A percentile compares a stretch with the other conserved stretches of the same genome.
Evolutionary conservation across 2,329 filamentous ascomycete species (phyloP).

Genomic region (Paramyrothecium sp.): DNA sequence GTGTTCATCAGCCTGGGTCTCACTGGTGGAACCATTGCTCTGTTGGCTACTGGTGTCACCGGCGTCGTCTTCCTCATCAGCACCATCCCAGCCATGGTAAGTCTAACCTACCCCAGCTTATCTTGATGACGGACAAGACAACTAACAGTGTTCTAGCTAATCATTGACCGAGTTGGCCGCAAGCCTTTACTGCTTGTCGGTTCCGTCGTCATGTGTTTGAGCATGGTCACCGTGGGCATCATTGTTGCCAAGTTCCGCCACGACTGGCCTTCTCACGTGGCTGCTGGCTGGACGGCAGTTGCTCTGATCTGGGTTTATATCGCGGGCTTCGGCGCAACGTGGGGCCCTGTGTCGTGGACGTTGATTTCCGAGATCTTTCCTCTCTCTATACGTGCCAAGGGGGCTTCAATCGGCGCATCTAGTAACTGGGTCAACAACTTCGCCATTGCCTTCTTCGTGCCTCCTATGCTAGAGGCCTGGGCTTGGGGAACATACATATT

Average conservation of each 20-base stretch:
- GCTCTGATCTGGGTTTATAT: conserved; percentile 47
- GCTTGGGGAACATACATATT: conserved; percentile 57
- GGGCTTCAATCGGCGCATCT: conserved; percentile 38
- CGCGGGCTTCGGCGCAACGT: conserved; percentile 41
- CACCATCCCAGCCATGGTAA: conserved; percentile 28
- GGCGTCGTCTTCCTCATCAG: conserved; percentile 64
- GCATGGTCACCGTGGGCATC: conserved; percentile 38
- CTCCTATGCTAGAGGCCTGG: conserved; percentile 32
- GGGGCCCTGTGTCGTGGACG: conserved; percentile 47
- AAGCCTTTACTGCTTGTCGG: conserved; percentile 36
- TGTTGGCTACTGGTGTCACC: conserved; percentile 69
- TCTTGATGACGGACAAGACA: conserved; percentile 49
- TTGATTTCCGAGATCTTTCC: conserved; percentile 47
- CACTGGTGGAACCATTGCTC: conserved; percentile 53
- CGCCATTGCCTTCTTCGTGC: conserved; percentile 43
- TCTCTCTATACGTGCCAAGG: conserved; percentile 41
- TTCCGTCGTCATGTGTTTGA: conserved; percentile 33
- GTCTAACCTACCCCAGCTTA: conserved; percentile 20
- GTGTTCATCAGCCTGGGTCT: conserved; percentile 66
- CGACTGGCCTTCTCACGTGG: conserved; percentile 31
- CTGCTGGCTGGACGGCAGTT: conserved; percentile 37
- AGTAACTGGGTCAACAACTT: conserved; percentile 48
- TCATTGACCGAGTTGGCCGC: conserved; percentile 39
- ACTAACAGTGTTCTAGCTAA: conserved; percentile 35
- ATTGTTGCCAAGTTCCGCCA: conserved; percentile 35